A percentile compares a stretch with the other conserved stretches of the same genome.
phyloP scores from a whole-genome alignment of 257 asterid genomes.

The Petunia secreta region DNA sequence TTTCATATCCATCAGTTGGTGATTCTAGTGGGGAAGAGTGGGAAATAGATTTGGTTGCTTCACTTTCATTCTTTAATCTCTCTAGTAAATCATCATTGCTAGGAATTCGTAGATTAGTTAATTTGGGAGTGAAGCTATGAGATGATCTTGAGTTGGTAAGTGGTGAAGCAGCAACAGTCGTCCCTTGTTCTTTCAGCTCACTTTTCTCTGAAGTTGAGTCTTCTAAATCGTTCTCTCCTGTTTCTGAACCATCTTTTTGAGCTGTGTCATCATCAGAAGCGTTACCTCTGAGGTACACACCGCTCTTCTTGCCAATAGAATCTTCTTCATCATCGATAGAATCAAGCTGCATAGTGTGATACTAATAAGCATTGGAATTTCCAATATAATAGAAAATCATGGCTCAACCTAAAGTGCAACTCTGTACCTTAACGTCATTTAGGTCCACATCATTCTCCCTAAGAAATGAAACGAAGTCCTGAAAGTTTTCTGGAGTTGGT shows the following conservation, averaged over 20 bases:
- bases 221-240: constrained; percentile 28
- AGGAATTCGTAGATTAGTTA: constrained; percentile 42
- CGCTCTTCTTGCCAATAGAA: constrained; percentile 32
- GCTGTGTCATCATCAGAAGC: constrained; percentile 44
- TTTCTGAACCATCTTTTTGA: constrained; percentile 26
- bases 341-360: constrained; percentile 39
- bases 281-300: constrained; percentile 40
- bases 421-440: constrained; percentile 57
- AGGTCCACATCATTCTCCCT: constrained; percentile 55
- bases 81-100: constrained; percentile 33
- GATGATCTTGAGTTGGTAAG: constrained; percentile 19
- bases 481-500: constrained; percentile 66
- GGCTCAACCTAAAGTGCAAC: neutral
- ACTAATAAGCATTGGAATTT: constrained; percentile 11
- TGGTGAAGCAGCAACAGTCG: neutral
- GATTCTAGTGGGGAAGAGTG: constrained; percentile 40
- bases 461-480: constrained; percentile 58
- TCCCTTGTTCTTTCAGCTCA: constrained; percentile 25
- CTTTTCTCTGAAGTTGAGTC: constrained; percentile 17
- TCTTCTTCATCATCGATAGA: constrained; percentile 38
- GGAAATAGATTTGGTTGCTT: constrained; percentile 26
- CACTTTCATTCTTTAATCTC: constrained; percentile 31
- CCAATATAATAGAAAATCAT: neutral
- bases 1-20: constrained; percentile 42
- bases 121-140: constrained; percentile 35